Evolutionary conservation across 2,329 filamentous ascomycete species (phyloP).

Genomic region (Aspergillus amoenus): DNA sequence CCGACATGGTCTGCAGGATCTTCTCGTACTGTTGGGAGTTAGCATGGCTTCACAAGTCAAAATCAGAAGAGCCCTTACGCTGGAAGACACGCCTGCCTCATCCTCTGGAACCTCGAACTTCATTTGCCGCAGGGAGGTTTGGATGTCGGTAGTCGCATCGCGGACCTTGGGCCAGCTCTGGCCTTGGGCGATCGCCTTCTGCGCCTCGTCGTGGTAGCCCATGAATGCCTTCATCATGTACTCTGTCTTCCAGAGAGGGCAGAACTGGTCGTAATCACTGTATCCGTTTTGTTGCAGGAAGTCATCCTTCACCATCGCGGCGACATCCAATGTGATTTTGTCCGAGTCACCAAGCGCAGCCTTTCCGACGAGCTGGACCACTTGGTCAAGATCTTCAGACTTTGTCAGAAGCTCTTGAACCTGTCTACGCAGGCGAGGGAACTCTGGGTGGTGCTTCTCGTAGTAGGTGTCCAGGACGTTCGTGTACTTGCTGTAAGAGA

Average conservation of each 20-base stretch:
- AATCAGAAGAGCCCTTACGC: conserved; percentile 55
- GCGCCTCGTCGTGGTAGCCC: conserved; percentile 94
- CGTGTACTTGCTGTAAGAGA: conserved; percentile 97
- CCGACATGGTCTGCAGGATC: conserved; percentile 85
- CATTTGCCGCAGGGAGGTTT: conserved; percentile 80
- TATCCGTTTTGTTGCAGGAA: conserved; percentile 99
- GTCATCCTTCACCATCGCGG: conserved; percentile 91
- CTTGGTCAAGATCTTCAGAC: conserved; percentile 96
- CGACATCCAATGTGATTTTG: conserved; percentile 96
- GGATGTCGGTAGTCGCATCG: conserved; percentile 84
- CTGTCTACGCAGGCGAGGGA: conserved; percentile 86
- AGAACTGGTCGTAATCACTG: conserved; percentile 98
- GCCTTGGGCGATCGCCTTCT: conserved; percentile 90
- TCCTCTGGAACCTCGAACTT: conserved; percentile 95
- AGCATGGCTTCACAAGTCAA: neutral
- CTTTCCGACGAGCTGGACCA: conserved; percentile 97
- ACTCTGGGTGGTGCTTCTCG: conserved; percentile 89
- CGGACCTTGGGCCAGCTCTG: conserved; percentile 91
- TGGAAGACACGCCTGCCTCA: conserved; percentile 77
- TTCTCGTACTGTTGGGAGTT: conserved; percentile 73
- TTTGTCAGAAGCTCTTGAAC: conserved; percentile 92
- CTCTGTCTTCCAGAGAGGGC: conserved; percentile 98
- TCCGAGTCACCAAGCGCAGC: conserved; percentile 92
- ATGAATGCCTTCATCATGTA: conserved; percentile 99
- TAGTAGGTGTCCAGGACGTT: conserved; percentile 87